Evolutionary conservation across 441 rosid genomes (phyloP).

Genomic region (Adansonia madagascariensis): DNA sequence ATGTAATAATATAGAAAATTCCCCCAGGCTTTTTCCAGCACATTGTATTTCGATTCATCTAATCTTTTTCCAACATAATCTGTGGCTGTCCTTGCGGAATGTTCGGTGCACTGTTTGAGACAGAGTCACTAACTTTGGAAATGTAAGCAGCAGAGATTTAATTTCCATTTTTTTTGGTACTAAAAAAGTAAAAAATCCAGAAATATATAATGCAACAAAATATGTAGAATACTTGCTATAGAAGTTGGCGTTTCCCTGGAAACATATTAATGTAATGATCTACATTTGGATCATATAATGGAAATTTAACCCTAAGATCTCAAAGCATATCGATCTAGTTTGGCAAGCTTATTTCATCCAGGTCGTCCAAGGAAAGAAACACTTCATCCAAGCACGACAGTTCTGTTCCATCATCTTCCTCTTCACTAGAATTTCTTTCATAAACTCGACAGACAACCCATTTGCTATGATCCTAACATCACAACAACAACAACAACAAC

Average conservation of each 20-base stretch:
- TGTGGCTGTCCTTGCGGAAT: background rate
- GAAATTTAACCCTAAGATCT: conserved; percentile 3
- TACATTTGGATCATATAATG: conserved; percentile 17
- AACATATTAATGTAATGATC: conserved; percentile 8
- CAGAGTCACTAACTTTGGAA: background rate
- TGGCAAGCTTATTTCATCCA: conserved; percentile 79
- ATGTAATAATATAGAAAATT: background rate
- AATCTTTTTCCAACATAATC: background rate
- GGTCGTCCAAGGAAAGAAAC: conserved; percentile 83
- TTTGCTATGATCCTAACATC: conserved; percentile 65
- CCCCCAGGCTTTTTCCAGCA: background rate
- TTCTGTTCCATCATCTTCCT: conserved; percentile 58
- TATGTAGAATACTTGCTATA: background rate
- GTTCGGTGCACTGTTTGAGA: background rate
- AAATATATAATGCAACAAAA: background rate
- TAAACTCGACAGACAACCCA: conserved; percentile 91
- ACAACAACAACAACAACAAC: too few species aligned
- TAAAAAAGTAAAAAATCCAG: background rate
- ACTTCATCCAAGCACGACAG: conserved; percentile 92
- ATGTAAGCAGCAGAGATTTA: background rate
- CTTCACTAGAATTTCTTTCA: conserved; percentile 43
- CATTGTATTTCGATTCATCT: background rate
- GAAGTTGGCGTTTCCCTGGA: background rate
- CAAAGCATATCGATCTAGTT: conserved; percentile 20
- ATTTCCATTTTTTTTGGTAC: background rate